Conservation (phyloP, 495 filamentous ascomycete species). For the Aspergillus kassunensis region DNA sequence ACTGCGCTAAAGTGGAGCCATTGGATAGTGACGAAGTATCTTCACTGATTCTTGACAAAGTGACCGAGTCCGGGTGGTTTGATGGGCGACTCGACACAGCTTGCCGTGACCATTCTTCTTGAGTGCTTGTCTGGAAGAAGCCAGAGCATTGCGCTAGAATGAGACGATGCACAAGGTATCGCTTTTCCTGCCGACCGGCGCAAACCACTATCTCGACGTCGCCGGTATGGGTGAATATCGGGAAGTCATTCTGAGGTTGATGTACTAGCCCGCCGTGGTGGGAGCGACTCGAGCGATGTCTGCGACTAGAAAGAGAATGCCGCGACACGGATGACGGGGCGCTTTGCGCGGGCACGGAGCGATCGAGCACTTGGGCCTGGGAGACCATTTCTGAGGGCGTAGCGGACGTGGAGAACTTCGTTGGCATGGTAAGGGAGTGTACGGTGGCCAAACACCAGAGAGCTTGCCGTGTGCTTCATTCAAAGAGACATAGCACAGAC, state of each 20-base stretch:
- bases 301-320: conserved; percentile 50
- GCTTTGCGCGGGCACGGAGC: conserved; percentile 44
- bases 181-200: conserved; percentile 66
- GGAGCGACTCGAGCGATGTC: conserved; percentile 73
- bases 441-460: conserved; percentile 19
- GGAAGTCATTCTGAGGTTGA: conserved; percentile 82
- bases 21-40: conserved; percentile 45
- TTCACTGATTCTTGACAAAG: conserved; percentile 55
- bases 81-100: conserved; percentile 15
- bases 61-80: conserved; percentile 28
- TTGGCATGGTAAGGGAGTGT: conserved; percentile 19
- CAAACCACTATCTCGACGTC: conserved; percentile 85
- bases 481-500: conserved; percentile 15
- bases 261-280: conserved; percentile 72
- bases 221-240: conserved; percentile 81
- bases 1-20: conserved; percentile 39
- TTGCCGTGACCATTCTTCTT: conserved; percentile 76
- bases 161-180: conserved; percentile 80
- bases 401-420: conserved; percentile 10
- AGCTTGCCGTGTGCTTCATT: conserved; percentile 14
- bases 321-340: conserved; percentile 59
- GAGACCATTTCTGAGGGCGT: conserved; percentile 58
- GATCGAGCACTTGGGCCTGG: conserved; percentile 61
- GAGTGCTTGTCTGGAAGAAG: conserved; percentile 88
- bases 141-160: conserved; percentile 85